These are phyloP conservation scores for Magnolia officinalis DNA, from an alignment of 164 flowering plant species.

Conservation along the genomic window DNA sequence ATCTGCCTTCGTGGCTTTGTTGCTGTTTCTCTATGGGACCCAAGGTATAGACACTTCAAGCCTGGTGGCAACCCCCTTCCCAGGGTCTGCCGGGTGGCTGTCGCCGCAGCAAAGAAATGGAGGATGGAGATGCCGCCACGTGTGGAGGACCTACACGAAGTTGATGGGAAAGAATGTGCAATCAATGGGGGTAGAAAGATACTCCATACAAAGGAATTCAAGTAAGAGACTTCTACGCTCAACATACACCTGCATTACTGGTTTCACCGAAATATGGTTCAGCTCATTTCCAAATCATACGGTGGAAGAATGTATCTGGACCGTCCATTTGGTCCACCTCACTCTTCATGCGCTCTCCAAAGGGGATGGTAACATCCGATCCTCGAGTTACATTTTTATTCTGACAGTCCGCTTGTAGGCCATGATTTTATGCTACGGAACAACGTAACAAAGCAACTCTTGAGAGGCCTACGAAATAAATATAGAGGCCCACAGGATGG, in stretches of 20 bases:
- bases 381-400: too few species aligned
- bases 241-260: not conserved
- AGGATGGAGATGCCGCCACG: conserved; percentile 31
- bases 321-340: too few species aligned
- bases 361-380: too few species aligned
- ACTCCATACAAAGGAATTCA: conserved; percentile 74
- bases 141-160: conserved; percentile 45
- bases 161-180: conserved; percentile 37
- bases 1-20: conserved; percentile 61
- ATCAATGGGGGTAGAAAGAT: conserved; percentile 47
- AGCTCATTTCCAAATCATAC: not conserved
- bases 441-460: too few species aligned
- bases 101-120: conserved; percentile 65
- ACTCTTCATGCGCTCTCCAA: too few species aligned
- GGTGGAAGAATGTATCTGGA: not conserved
- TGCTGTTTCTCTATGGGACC: conserved; percentile 67
- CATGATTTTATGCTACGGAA: too few species aligned
- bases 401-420: too few species aligned
- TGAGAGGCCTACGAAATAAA: too few species aligned
- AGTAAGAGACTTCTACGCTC: conserved; percentile 33
- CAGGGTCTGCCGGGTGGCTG: conserved; percentile 63
- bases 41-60: conserved; percentile 69
- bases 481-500: too few species aligned
- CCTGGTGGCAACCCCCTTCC: conserved; percentile 75
- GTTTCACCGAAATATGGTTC: too few species aligned